These are phyloP conservation scores for Xerophyta viscosa DNA, from an alignment of 106 monocot genomes.

Conservation along the genomic window DNA sequence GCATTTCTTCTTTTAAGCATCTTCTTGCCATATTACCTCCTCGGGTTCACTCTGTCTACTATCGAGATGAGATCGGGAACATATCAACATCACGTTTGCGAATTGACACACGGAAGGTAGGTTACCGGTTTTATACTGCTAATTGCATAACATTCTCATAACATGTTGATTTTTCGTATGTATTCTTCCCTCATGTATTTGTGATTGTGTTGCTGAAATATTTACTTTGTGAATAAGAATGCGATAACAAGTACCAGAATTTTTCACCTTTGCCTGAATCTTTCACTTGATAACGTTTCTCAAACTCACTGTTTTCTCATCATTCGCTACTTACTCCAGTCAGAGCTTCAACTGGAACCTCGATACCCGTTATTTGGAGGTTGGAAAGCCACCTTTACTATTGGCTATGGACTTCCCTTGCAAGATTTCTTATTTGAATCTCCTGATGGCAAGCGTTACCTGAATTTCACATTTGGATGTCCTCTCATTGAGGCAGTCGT, in stretches of 20 bases:
- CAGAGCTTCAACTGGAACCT: slow-evolving; percentile 83
- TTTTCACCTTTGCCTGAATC: too few relatives aligned
- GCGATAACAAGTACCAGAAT: too few relatives aligned
- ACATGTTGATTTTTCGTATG: too few relatives aligned
- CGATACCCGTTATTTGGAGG: slow-evolving; percentile 93
- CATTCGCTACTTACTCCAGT: slow-evolving; percentile 35
- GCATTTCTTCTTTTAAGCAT: slow-evolving; percentile 60
- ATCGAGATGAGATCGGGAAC: slow-evolving; percentile 78
- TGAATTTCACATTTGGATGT: slow-evolving; percentile 74
- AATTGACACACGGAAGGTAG: slow-evolving; percentile 52
- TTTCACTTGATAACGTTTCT: too few relatives aligned
- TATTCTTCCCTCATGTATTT: background rate
- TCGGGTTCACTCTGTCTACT: slow-evolving; percentile 78
- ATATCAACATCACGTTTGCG: slow-evolving; percentile 80
- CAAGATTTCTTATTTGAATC: slow-evolving; percentile 69
- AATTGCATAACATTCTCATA: too few relatives aligned
- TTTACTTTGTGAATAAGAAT: too few relatives aligned
- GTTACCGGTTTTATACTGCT: too few relatives aligned
- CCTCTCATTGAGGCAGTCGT: slow-evolving; percentile 65
- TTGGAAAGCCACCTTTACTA: slow-evolving; percentile 71
- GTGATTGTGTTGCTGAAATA: too few relatives aligned
- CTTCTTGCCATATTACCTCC: slow-evolving; percentile 75
- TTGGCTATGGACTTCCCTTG: slow-evolving; percentile 63
- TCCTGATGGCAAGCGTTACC: slow-evolving; percentile 46
- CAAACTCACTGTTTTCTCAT: too few relatives aligned